Conservation (phyloP, 306 rosid genomes). For the Alnus glutinosa region DNA sequence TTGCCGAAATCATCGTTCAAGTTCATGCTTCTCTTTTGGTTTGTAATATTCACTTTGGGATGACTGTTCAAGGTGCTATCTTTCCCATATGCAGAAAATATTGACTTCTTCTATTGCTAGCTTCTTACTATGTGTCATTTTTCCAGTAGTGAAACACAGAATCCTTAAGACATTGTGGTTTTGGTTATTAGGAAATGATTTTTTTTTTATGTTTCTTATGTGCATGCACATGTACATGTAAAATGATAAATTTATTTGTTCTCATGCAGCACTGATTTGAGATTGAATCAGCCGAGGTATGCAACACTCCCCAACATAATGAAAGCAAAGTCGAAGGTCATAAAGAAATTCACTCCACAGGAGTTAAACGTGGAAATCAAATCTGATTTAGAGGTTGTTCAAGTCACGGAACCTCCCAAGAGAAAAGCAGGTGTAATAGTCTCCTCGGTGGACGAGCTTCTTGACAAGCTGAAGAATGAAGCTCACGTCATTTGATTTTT, state of each 20-base stretch:
- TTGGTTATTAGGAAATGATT: background rate
- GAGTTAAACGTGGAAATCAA: conserved; percentile 76
- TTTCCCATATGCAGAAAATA: no score
- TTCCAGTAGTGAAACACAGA: background rate
- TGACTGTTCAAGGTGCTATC: no score
- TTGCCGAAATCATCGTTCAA: no score
- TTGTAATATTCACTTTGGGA: no score
- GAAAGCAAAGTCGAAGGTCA: conserved; percentile 87
- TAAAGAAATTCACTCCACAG: conserved; percentile 67
- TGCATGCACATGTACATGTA: no score
- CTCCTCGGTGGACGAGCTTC: conserved; percentile 86
- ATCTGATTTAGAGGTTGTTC: conserved; percentile 71
- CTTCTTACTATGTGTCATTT: background rate
- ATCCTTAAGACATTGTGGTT: background rate
- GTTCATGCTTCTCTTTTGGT: no score
- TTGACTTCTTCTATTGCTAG: no score
- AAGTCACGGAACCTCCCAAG: conserved; percentile 90
- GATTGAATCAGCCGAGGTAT: conserved; percentile 92
- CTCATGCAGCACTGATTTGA: conserved; percentile 76
- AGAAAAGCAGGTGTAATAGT: conserved; percentile 80
- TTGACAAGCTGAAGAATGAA: conserved; percentile 82
- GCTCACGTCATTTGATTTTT: conserved; percentile 67
- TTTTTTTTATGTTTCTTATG: background rate
- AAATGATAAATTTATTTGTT: background rate
- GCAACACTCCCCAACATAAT: conserved; percentile 97